A percentile compares a stretch with the other conserved stretches of the same genome.
phyloP scores from a whole-genome alignment of 169 alveolate genomes.

The Cryptosporidium bovis region DNA sequence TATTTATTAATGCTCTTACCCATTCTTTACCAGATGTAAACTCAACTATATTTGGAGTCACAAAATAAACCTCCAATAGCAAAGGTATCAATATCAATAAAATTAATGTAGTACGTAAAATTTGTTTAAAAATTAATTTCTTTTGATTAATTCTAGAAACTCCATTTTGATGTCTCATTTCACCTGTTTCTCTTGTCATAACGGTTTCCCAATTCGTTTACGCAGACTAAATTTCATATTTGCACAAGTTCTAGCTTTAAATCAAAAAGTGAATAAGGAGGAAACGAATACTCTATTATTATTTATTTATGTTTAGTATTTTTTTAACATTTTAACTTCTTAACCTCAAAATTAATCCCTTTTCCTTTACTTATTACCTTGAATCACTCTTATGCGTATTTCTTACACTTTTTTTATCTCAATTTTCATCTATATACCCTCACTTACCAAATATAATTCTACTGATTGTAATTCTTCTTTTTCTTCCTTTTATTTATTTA shows the following conservation, averaged over 20 bases:
- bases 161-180: constrained; percentile 24
- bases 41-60: constrained; percentile 24
- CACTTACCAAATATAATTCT: no score
- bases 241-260: no score
- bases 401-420: no score
- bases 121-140: constrained; percentile 18
- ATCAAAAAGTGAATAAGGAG: no score
- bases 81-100: constrained; percentile 23
- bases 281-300: no score
- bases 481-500: no score
- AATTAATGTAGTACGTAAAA: constrained; percentile 30
- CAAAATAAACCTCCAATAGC: constrained; percentile 27
- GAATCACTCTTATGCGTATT: no score
- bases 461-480: no score
- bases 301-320: neutral
- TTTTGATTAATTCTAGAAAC: neutral
- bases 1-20: constrained; percentile 21
- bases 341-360: neutral
- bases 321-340: neutral
- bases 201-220: no score
- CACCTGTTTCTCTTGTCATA: neutral
- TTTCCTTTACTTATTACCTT: no score
- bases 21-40: constrained; percentile 44
- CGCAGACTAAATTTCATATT: no score
- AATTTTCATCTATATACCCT: no score